Evolutionary conservation across 805 yeast genomes (phyloP).

Genomic region (Candida xiaguanensis): DNA sequence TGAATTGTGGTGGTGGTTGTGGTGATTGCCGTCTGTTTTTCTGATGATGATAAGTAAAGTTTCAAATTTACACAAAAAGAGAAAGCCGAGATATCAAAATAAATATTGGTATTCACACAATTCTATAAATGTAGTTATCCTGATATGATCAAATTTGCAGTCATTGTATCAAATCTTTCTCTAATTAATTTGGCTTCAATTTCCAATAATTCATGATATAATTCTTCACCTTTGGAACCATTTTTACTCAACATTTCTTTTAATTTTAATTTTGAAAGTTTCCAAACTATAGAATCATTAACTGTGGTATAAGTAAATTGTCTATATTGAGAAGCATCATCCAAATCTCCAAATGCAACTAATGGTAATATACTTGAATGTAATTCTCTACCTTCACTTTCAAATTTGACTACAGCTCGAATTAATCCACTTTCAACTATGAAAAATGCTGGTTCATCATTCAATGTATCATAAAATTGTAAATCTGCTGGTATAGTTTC

Average conservation of each 20-base stretch:
- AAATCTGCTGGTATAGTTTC: conserved; percentile 45
- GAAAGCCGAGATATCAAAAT: conserved; percentile 1
- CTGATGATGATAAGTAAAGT: background rate
- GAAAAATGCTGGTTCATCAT: conserved; percentile 51
- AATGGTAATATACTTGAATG: conserved; percentile 57
- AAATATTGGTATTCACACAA: background rate
- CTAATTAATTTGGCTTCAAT: conserved; percentile 62
- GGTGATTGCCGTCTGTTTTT: conserved; percentile 2
- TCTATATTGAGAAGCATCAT: conserved; percentile 33
- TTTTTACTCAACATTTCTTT: conserved; percentile 36
- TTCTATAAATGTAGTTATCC: conserved; percentile 24
- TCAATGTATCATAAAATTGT: conserved; percentile 43
- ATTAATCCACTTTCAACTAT: conserved; percentile 48
- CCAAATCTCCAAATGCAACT: conserved; percentile 66
- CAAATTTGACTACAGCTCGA: conserved; percentile 34
- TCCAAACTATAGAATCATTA: conserved; percentile 66
- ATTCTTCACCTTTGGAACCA: conserved; percentile 40
- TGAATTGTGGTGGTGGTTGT: conserved; percentile 1
- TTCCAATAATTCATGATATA: conserved; percentile 61
- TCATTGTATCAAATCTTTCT: conserved; percentile 68
- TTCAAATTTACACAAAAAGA: background rate
- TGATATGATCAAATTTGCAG: conserved; percentile 72
- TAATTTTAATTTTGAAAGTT: conserved; percentile 47
- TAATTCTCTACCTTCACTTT: conserved; percentile 33
- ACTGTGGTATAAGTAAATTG: conserved; percentile 52